phyloP scores from a whole-genome alignment of 768 basidiomycete genomes.

The Podaxis mareebaensis region DNA sequence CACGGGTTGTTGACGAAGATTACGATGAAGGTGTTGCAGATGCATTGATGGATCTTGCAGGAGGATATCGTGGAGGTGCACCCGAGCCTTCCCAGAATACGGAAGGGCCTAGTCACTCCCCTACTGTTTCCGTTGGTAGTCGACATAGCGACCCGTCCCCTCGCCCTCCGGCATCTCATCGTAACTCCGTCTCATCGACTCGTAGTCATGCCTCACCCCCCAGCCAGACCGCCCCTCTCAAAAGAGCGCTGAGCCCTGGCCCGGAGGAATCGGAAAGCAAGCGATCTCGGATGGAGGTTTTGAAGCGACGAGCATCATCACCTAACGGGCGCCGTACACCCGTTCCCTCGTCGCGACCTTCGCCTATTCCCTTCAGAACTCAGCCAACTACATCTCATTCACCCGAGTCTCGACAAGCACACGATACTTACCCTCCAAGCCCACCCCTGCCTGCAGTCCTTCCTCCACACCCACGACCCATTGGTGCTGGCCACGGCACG shows the following conservation, averaged over 20 bases:
- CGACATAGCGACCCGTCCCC: slow-evolving; percentile 51
- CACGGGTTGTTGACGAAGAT: slow-evolving; percentile 83
- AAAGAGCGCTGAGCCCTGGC: slow-evolving; percentile 70
- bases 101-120: slow-evolving; percentile 50
- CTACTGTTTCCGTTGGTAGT: slow-evolving; percentile 59
- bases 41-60: slow-evolving; percentile 68
- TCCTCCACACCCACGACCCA: slow-evolving; percentile 75
- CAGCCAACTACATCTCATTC: slow-evolving; percentile 65
- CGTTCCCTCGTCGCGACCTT: slow-evolving; percentile 60
- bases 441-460: slow-evolving; percentile 61
- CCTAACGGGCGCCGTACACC: slow-evolving; percentile 53
- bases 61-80: slow-evolving; percentile 36
- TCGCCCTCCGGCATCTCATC: slow-evolving; percentile 52
- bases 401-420: slow-evolving; percentile 58
- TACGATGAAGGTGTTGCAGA: slow-evolving; percentile 90
- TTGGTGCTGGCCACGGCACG: slow-evolving; percentile 51
- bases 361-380: slow-evolving; percentile 72
- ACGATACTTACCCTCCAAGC: slow-evolving; percentile 49
- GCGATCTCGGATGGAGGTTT: slow-evolving; percentile 59
- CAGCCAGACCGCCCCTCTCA: slow-evolving; percentile 45
- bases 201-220: slow-evolving; percentile 68
- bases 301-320: slow-evolving; percentile 56
- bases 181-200: slow-evolving; percentile 68
- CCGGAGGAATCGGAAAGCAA: slow-evolving; percentile 61
- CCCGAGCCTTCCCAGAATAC: slow-evolving; percentile 25